Base-by-base conservation (phyloP, 2,329 filamentous ascomycete species). In the Pseudocercospora vitis region DNA sequence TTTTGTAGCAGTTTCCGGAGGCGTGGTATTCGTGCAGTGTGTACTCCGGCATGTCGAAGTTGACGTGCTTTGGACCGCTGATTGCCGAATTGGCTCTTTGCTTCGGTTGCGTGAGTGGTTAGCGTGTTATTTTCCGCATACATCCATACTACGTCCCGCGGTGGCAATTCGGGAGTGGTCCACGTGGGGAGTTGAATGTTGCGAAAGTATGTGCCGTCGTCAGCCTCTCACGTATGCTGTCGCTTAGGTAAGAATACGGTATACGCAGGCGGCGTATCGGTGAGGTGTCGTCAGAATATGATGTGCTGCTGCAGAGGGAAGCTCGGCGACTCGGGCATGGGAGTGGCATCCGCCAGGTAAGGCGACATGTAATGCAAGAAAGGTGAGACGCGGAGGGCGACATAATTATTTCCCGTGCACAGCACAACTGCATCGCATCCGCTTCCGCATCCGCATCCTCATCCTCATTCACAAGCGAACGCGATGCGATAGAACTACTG, bases 1-100 rank as follows among this genome's bases (percentile, higher is more conserved):
- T 50, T 21, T 59, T 59, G 54, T 57, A 59, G 45, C 50, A 57
- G 16, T 59, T 59, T n/a, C 54, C 57, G 9, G 57, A 59, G 7
- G 16, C 26, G 16, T 47, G 24, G 19, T 53, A 33, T 39, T 59
- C 39, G 33, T 57, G 54, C 3, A 59, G 51, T 12, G 45, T 52
- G 40, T 55, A 48, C 12, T 48, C 9, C 24, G 24, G 16, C 50
- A 53, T 57, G 4, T 18, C 48, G 45, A 12, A 8, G 14, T 42
- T 24, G 32, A 18, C n/a, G n/a, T n/a, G n/a, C n/a, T n/a, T n/a
- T n/a, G n/a, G n/a, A n/a, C n/a, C n/a, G n/a, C n/a, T n/a, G n/a
- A 29, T 24, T 12, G 26, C 6, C 26, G 26, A 11, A 11, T 29
- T 29, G 26, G 26, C 6, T 29, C 6, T 29, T 29, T 7, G 26